phyloP scores from a whole-genome alignment of 2,329 filamentous ascomycete genomes.

The Apiospora marii region DNA sequence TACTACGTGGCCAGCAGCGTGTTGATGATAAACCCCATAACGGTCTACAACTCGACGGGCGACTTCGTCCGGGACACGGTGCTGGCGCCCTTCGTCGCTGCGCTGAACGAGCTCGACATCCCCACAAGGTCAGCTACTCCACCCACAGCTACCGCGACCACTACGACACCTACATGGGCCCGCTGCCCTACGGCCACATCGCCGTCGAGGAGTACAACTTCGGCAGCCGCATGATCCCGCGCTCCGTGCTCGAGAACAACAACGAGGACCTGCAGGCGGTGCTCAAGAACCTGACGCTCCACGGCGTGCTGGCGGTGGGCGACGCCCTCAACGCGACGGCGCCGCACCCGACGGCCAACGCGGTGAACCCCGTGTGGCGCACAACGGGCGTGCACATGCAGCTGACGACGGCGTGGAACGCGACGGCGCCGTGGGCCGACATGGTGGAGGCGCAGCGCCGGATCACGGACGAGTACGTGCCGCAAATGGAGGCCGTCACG shows the following conservation, averaged over 20 bases:
- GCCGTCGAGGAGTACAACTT: constrained; percentile 44
- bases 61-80: constrained; percentile 38
- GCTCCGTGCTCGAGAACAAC: constrained; percentile 41
- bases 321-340: constrained; percentile 40
- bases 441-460: constrained; percentile 39
- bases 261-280: constrained; percentile 40
- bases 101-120: constrained; percentile 37
- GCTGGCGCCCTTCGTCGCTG: constrained; percentile 37
- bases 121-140: constrained; percentile 35
- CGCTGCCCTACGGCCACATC: constrained; percentile 44
- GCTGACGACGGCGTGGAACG: constrained; percentile 37
- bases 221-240: constrained; percentile 47
- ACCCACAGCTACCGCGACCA: constrained; percentile 43
- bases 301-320: constrained; percentile 42
- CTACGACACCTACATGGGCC: constrained; percentile 46
- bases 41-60: constrained; percentile 39
- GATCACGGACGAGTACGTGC: constrained; percentile 44
- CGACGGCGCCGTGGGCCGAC: constrained; percentile 30
- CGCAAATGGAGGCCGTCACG: constrained; percentile 37
- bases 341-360: constrained; percentile 38
- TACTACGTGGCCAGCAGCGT: constrained; percentile 33
- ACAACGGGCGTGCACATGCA: constrained; percentile 38
- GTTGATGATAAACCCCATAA: constrained; percentile 37
- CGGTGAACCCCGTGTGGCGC: constrained; percentile 46
- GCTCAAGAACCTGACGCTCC: constrained; percentile 40